Evolutionary conservation across 1,284 basidiomycete species (phyloP).

Genomic region (Garcileccinum viscosum): DNA sequence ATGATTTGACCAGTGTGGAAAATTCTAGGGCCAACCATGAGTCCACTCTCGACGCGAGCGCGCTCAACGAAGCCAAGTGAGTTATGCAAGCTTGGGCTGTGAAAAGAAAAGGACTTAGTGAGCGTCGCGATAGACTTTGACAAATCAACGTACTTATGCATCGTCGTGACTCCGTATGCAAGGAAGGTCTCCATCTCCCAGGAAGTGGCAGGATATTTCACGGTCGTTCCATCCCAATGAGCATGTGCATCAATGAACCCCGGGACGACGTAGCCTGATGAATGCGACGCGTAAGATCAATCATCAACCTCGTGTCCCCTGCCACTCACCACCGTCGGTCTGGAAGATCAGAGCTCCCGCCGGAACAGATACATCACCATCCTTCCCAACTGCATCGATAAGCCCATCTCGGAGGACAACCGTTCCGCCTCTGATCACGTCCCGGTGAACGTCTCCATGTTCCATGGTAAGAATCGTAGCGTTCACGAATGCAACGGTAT

Average conservation of each 20-base stretch:
- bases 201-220: constrained; percentile 62
- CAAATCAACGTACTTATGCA: constrained; percentile 65
- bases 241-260: constrained; percentile 80
- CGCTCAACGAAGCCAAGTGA: constrained; percentile 68
- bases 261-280: constrained; percentile 65
- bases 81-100: constrained; percentile 69
- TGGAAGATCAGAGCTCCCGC: constrained; percentile 57
- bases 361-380: constrained; percentile 45
- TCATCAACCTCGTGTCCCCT: background rate
- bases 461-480: constrained; percentile 74
- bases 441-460: constrained; percentile 38
- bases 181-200: constrained; percentile 80
- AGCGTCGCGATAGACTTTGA: background rate
- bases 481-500: constrained; percentile 64
- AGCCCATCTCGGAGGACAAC: constrained; percentile 60
- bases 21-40: constrained; percentile 70
- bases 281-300: constrained; percentile 8
- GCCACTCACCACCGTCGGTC: constrained; percentile 61
- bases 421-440: constrained; percentile 58
- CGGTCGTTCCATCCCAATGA: constrained; percentile 65
- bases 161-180: constrained; percentile 76
- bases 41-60: constrained; percentile 68
- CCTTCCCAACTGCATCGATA: constrained; percentile 55
- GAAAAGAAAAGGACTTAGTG: constrained; percentile 4
- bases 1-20: constrained; percentile 71